Evolutionary conservation across 352 stramenopile species (phyloP).

Genomic region (Phytophthora ramorum): DNA sequence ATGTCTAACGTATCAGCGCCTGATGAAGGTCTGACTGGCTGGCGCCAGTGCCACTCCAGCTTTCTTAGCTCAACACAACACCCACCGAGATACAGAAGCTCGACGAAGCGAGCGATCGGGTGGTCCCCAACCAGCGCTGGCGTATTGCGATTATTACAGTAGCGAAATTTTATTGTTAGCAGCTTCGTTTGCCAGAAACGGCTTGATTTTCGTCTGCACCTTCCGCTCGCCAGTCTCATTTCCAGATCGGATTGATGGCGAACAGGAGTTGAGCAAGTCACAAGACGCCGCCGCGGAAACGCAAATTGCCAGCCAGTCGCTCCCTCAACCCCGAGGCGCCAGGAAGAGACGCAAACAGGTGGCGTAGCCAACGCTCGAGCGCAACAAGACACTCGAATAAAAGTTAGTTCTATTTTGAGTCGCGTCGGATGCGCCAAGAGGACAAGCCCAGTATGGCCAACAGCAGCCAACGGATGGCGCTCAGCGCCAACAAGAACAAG

Average conservation of each 20-base stretch:
- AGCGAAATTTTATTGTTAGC: background rate
- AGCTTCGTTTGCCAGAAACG: conserved; percentile 3
- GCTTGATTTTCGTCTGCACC: conserved; percentile 11
- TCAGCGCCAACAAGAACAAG: conserved; percentile 47
- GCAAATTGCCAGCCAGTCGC: conserved; percentile 13
- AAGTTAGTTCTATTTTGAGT: conserved; percentile 6
- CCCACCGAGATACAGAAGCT: background rate
- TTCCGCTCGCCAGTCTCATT: conserved; percentile 22
- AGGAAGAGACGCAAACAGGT: conserved; percentile 32
- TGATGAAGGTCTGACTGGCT: background rate
- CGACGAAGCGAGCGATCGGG: conserved; percentile 1
- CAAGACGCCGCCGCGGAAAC: background rate
- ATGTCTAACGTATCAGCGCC: background rate
- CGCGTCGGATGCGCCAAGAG: conserved; percentile 14
- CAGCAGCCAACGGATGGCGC: conserved; percentile 31
- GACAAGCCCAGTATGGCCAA: conserved; percentile 21
- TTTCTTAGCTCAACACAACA: background rate
- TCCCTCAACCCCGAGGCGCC: background rate
- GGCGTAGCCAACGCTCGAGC: conserved; percentile 11
- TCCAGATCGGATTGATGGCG: conserved; percentile 36
- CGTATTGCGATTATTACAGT: conserved; percentile 1
- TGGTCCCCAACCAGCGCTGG: background rate
- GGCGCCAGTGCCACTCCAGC: background rate
- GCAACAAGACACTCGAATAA: background rate
- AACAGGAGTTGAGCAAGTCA: conserved; percentile 18